Evolutionary conservation across 148 eudicot species (phyloP).

Genomic region (Chenopodium album): DNA sequence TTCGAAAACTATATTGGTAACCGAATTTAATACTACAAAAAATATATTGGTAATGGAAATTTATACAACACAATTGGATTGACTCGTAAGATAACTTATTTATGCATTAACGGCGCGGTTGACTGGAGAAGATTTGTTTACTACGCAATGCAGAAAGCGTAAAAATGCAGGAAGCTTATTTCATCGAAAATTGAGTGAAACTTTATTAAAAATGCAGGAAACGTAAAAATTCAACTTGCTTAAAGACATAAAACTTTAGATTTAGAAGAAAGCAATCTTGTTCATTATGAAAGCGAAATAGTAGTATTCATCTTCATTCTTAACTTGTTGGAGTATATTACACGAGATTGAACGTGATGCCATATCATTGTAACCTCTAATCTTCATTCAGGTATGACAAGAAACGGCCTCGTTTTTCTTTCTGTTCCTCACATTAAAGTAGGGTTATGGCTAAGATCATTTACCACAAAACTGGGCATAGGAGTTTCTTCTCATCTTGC

Average conservation of each 20-base stretch:
- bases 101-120: neutral
- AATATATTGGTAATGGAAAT: neutral
- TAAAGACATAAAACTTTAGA: neutral
- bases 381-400: neutral
- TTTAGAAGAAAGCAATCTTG: too few relatives aligned
- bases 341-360: neutral
- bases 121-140: neutral
- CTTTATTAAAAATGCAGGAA: neutral
- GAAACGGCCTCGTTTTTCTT: too few relatives aligned
- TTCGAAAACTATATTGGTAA: neutral
- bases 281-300: neutral
- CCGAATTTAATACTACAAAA: too few relatives aligned
- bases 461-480: too few relatives aligned
- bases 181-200: too few relatives aligned
- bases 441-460: too few relatives aligned
- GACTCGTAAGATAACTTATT: too few relatives aligned
- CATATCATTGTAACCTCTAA: neutral
- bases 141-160: neutral
- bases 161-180: too few relatives aligned
- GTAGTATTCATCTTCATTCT: neutral
- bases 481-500: too few relatives aligned
- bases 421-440: too few relatives aligned
- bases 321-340: neutral
- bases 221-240: neutral
- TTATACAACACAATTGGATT: too few relatives aligned